These are phyloP conservation scores for Lodderomyces jiufengensis DNA, from an alignment of 1,139 yeast species.

Conservation along the genomic window DNA sequence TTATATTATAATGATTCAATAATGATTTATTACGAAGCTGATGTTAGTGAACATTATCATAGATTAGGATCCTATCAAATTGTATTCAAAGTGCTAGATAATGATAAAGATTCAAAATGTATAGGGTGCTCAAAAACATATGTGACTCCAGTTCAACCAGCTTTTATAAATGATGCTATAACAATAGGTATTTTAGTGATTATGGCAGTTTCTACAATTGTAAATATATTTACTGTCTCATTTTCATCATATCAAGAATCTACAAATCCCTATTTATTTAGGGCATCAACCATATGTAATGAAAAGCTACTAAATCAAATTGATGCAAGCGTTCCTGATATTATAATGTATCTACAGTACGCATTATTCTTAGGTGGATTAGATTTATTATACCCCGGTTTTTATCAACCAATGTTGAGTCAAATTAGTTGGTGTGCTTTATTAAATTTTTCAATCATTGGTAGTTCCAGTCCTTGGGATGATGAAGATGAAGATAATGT, in stretches of 20 bases:
- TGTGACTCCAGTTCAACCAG: slow-evolving; percentile 46
- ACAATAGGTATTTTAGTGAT: slow-evolving; percentile 39
- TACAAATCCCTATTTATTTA: slow-evolving; percentile 51
- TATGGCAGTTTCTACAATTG: slow-evolving; percentile 38
- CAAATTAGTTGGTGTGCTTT: slow-evolving; percentile 37
- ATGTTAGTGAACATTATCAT: slow-evolving; percentile 30
- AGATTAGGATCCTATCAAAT: slow-evolving; percentile 43
- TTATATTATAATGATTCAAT: slow-evolving; percentile 39
- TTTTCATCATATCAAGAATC: slow-evolving; percentile 64
- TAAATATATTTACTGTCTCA: slow-evolving; percentile 42
- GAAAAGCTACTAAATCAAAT: slow-evolving; percentile 52
- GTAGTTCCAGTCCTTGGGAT: not conserved
- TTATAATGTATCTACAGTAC: slow-evolving; percentile 53
- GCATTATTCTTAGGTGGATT: slow-evolving; percentile 56
- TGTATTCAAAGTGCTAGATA: slow-evolving; percentile 36
- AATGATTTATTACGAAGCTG: slow-evolving; percentile 36
- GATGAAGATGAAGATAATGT: slow-evolving; percentile 24
- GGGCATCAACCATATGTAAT: slow-evolving; percentile 62
- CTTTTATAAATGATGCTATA: slow-evolving; percentile 31
- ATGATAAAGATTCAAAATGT: slow-evolving; percentile 29
- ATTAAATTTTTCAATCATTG: slow-evolving; percentile 26
- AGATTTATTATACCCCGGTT: slow-evolving; percentile 60
- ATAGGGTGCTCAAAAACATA: slow-evolving; percentile 48
- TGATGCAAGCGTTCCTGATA: slow-evolving; percentile 53
- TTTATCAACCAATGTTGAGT: slow-evolving; percentile 53